These are phyloP conservation scores for Aureobasidium sp. DNA, from an alignment of 2,329 filamentous ascomycete genomes.

Conservation along the genomic window DNA sequence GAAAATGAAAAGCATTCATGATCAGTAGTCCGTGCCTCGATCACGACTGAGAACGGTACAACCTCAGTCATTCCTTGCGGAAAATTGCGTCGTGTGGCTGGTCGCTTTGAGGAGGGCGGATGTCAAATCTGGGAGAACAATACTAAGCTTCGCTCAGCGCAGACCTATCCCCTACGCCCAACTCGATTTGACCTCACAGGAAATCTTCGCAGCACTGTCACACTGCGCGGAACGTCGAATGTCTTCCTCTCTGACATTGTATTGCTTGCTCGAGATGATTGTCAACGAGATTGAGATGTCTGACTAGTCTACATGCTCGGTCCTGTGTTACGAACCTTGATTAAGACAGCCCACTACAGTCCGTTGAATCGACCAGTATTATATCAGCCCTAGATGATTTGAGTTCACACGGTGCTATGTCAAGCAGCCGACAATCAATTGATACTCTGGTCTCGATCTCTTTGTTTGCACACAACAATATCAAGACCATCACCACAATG, in stretches of 20 bases:
- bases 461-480: slow-evolving; percentile 4
- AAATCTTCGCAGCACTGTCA: background rate
- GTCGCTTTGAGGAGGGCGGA: background rate
- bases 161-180: background rate
- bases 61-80: rapidly evolving
- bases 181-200: background rate
- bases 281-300: too few species aligned
- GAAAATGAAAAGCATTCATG: slow-evolving; percentile 7
- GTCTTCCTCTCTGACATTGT: too few species aligned
- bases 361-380: background rate
- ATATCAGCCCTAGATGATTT: background rate
- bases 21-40: background rate
- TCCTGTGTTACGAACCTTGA: background rate
- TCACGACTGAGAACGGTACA: background rate
- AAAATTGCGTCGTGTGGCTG: background rate
- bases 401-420: background rate
- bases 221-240: background rate
- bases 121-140: slow-evolving; percentile 2
- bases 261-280: background rate
- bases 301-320: background rate
- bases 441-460: background rate
- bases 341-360: background rate
- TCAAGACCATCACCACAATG: slow-evolving; percentile 1
- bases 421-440: background rate
- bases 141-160: slow-evolving; percentile 1